phyloP scores from a whole-genome alignment of 768 basidiomycete species.

The Termitomyces sp. region DNA sequence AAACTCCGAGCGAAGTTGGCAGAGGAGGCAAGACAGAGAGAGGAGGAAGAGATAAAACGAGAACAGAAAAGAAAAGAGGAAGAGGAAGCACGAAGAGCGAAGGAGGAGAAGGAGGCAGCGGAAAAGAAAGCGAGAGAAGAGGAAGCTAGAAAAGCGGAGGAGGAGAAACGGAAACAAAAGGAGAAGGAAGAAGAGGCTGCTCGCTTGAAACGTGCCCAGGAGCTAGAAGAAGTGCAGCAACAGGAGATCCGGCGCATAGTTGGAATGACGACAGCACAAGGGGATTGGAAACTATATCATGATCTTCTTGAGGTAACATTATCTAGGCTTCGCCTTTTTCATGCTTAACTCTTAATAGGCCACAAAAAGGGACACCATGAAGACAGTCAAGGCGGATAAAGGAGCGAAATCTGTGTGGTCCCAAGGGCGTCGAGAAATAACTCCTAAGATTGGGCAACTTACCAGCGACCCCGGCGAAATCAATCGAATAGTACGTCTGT shows the following conservation, averaged over 20 bases:
- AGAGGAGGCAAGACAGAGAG: constrained; percentile 49
- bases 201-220: constrained; percentile 30
- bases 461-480: constrained; percentile 68
- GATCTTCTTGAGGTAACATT: constrained; percentile 48
- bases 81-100: constrained; percentile 36
- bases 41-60: constrained; percentile 44
- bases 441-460: constrained; percentile 83
- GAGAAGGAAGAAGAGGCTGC: constrained; percentile 31
- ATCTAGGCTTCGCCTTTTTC: background rate
- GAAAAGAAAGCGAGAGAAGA: constrained; percentile 41
- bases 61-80: constrained; percentile 46
- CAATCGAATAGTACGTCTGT: constrained; percentile 57
- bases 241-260: constrained; percentile 29
- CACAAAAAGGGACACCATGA: constrained; percentile 65
- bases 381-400: constrained; percentile 56
- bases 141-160: constrained; percentile 29
- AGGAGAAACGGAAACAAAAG: constrained; percentile 36
- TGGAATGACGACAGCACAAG: constrained; percentile 51
- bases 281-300: constrained; percentile 65
- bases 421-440: constrained; percentile 71
- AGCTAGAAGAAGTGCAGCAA: constrained; percentile 20
- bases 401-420: constrained; percentile 59
- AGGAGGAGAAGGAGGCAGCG: constrained; percentile 47
- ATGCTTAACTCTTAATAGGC: constrained; percentile 30
- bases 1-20: constrained; percentile 49